Evolutionary conservation across 352 stramenopile species (phyloP), one percentile per base, ranked within the genome.

Genomic region (Globisporangium splendens): DNA sequence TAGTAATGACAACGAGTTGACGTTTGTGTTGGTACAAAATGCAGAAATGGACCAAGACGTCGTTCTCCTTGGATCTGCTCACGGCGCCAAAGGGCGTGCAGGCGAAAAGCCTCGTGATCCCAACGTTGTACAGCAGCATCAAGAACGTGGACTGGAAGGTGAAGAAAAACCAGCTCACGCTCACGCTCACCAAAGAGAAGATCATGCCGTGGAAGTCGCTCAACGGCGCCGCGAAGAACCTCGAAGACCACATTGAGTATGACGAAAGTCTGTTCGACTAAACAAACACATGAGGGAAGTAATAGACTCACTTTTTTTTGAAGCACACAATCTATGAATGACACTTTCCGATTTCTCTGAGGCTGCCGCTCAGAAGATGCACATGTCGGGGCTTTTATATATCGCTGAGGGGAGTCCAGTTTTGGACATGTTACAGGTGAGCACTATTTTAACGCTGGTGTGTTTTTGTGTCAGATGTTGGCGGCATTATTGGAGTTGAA

Each of bases 161-260:
- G 17, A 73, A 72, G 39, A 85, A 85, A 49, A 79, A 88, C 49
- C 73, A 77, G 7, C 71, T 95, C 5, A 85, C 77, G 11, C 65
- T 95, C 41, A 89, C 77, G 51, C 66, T 95, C 43, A 72, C 66
- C 56, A 95, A 95, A 61, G 71, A 71, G 10, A 54, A 82, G 38
- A 43, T 64, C 17, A 42, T 72, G n/a, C 65, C 73, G 28, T 95
- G 86, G 86, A 88, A 59, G 43, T 95, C 86, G 41, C 75, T 95
- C 22, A 95, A 95, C 48, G 82, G 75, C 54, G 86, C 86, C 1
- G 79, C 82, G 15, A 93, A 88, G 65, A 86, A 88, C 43, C 68
- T 95, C 61, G 82, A 92, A 55, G 75, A 89, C 17, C 83, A 95
- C 70, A 90, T 95, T 47, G 72, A 92, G 56, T 95, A 95, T 69